phyloP scores from a whole-genome alignment of 2,329 filamentous ascomycete genomes.

The Mollisiaceae sp. region DNA sequence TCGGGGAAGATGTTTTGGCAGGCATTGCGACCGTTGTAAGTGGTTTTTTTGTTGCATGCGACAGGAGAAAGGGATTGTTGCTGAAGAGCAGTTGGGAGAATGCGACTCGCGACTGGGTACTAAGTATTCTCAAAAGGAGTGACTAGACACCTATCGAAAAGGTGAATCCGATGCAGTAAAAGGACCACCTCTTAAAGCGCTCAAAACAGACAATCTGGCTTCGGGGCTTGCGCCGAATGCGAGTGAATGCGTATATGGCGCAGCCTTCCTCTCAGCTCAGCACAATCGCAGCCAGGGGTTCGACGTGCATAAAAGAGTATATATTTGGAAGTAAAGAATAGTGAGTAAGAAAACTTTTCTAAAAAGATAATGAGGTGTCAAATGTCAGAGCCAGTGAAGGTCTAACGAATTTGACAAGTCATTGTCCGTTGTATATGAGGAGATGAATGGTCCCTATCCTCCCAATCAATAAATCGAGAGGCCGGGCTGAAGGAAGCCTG shows the following conservation, averaged over 20 bases:
- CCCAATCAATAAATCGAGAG: conserved; percentile 19
- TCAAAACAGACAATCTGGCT: conserved; percentile 3
- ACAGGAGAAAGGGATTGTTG: conserved; percentile 15
- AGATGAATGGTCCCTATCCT: neutral
- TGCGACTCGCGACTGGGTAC: conserved; percentile 4
- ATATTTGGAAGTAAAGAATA: conserved; percentile 13
- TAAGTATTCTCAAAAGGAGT: conserved; percentile 13
- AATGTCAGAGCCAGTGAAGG: conserved; percentile 31
- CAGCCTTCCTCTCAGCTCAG: conserved; percentile 21
- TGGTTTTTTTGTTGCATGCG: conserved; percentile 16
- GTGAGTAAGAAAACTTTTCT: neutral
- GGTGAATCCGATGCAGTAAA: conserved; percentile 10
- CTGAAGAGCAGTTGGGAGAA: conserved; percentile 7
- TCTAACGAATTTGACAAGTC: conserved; percentile 22
- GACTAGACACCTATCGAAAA: conserved; percentile 14
- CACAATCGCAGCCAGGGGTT: conserved; percentile 18
- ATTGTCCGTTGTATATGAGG: conserved; percentile 6
- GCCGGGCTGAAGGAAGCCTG: conserved; percentile 1
- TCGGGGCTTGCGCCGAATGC: neutral
- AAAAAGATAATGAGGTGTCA: conserved; percentile 12
- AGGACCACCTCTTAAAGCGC: neutral
- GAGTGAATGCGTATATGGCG: conserved; percentile 3
- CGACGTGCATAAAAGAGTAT: conserved; percentile 10
- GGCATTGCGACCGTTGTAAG: conserved; percentile 44
- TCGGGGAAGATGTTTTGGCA: conserved; percentile 51